These are phyloP conservation scores for Ramichloridium luteum DNA, from an alignment of 2,329 filamentous ascomycete genomes.

Conservation along the genomic window DNA sequence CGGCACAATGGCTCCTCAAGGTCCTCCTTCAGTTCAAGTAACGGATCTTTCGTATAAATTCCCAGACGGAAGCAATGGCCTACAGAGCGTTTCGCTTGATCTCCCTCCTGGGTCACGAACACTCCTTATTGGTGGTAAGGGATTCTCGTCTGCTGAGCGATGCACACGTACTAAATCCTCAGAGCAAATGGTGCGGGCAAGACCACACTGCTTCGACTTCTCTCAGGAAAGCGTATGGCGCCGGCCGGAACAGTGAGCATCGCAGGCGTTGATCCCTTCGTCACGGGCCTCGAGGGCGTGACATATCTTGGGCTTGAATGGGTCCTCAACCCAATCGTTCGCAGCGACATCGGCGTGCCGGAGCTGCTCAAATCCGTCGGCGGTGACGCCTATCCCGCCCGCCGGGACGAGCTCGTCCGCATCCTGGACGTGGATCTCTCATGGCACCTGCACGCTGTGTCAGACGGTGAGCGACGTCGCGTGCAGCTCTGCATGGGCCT, in stretches of 20 bases:
- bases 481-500: slow-evolving; percentile 96
- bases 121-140: slow-evolving; percentile 69
- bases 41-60: slow-evolving; percentile 76
- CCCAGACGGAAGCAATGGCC: slow-evolving; percentile 68
- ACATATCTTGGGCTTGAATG: slow-evolving; percentile 96
- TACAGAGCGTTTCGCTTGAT: slow-evolving; percentile 59
- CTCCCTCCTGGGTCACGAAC: slow-evolving; percentile 77
- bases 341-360: slow-evolving; percentile 82
- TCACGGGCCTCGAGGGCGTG: slow-evolving; percentile 77
- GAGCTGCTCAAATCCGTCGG: slow-evolving; percentile 79
- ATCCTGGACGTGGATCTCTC: slow-evolving; percentile 84
- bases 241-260: slow-evolving; percentile 63
- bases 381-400: slow-evolving; percentile 66
- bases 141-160: neutral
- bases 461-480: slow-evolving; percentile 77
- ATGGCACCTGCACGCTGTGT: slow-evolving; percentile 95
- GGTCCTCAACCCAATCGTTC: slow-evolving; percentile 94
- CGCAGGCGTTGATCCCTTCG: slow-evolving; percentile 81
- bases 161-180: slow-evolving; percentile 18
- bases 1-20: slow-evolving; percentile 18
- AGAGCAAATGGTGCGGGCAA: slow-evolving; percentile 89
- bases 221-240: slow-evolving; percentile 88
- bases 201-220: slow-evolving; percentile 85
- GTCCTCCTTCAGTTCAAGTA: slow-evolving; percentile 54
- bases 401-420: slow-evolving; percentile 72